phyloP scores from a whole-genome alignment of 257 asterid species.

The Capsicum baccatum region DNA sequence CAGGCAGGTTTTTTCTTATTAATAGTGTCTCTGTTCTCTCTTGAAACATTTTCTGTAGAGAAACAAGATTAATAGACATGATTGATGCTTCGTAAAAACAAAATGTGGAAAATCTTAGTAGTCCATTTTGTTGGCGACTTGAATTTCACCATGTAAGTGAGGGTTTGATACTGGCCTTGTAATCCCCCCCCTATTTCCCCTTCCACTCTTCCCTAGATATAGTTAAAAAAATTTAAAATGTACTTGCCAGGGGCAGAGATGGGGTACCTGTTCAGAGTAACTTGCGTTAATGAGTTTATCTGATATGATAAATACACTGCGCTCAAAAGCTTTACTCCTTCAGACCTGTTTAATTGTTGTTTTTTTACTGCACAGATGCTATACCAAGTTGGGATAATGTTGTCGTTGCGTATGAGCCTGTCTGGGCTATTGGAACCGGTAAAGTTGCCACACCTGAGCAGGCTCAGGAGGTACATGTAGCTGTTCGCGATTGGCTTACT shows the following conservation, averaged over 20 bases:
- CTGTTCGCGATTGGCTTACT: conserved; percentile 34
- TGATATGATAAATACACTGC: neutral
- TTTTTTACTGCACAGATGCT: conserved; percentile 61
- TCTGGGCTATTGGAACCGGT: conserved; percentile 44
- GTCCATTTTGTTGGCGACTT: neutral
- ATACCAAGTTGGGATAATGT: conserved; percentile 87
- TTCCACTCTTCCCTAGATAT: neutral
- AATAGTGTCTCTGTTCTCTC: neutral
- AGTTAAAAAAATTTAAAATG: neutral
- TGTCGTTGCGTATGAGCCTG: conserved; percentile 42
- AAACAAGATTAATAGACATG: neutral
- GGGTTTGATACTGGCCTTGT: neutral
- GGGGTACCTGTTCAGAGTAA: neutral
- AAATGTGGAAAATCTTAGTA: neutral
- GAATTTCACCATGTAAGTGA: neutral
- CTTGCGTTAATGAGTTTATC: conserved; percentile 8
- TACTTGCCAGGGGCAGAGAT: neutral
- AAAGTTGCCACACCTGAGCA: conserved; percentile 41
- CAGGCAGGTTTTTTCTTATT: conserved; percentile 47
- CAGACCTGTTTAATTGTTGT: neutral
- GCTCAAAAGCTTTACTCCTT: neutral
- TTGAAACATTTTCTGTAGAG: neutral
- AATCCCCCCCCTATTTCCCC: neutral
- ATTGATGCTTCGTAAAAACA: neutral
- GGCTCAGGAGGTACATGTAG: conserved; percentile 41